A percentile compares a stretch with the other conserved stretches of the same genome.
phyloP scores from a whole-genome alignment of 2,329 filamentous ascomycete genomes.

The Beauveria medogensis region DNA sequence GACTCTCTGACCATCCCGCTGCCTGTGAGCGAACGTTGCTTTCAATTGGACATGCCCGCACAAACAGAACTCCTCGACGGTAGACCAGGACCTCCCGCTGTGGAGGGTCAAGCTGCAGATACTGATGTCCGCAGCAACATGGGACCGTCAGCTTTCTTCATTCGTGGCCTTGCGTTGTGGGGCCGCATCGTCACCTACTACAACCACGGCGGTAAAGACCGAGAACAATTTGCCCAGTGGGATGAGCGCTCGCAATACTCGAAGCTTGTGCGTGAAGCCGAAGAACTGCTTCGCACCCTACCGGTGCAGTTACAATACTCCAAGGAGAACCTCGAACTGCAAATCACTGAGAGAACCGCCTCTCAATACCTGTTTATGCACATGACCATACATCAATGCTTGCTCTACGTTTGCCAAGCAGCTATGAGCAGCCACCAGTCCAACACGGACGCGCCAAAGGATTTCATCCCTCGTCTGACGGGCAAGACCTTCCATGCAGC shows the following conservation, averaged over 20 bases:
- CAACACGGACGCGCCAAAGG: slow-evolving; percentile 63
- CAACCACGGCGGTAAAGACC: slow-evolving; percentile 79
- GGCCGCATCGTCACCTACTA: slow-evolving; percentile 83
- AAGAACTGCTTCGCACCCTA: slow-evolving; percentile 60
- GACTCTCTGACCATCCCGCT: slow-evolving; percentile 83
- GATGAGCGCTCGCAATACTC: slow-evolving; percentile 69
- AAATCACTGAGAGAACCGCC: slow-evolving; percentile 75
- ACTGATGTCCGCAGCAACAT: slow-evolving; percentile 70
- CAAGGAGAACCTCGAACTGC: slow-evolving; percentile 72
- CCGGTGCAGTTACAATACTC: slow-evolving; percentile 68
- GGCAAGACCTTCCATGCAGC: slow-evolving; percentile 75
- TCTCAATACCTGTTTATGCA: slow-evolving; percentile 93
- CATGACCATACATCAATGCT: slow-evolving; percentile 80
- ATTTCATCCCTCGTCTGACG: slow-evolving; percentile 69
- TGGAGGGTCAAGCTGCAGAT: slow-evolving; percentile 51
- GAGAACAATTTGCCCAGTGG: slow-evolving; percentile 74
- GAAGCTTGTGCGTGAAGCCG: slow-evolving; percentile 60
- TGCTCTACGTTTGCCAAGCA: slow-evolving; percentile 83
- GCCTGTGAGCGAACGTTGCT: slow-evolving; percentile 82
- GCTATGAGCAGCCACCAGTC: slow-evolving; percentile 61
- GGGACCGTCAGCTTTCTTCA: slow-evolving; percentile 87
- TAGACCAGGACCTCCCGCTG: slow-evolving; percentile 53
- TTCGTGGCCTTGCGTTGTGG: slow-evolving; percentile 80
- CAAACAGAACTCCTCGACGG: slow-evolving; percentile 78
- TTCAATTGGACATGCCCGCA: slow-evolving; percentile 83